Percentiles rank a stretch among this genome's conserved stretches.
These are phyloP conservation scores for Neofusicoccum umdonicola DNA, from an alignment of 2,329 filamentous ascomycete genomes.

Conservation along the genomic window DNA sequence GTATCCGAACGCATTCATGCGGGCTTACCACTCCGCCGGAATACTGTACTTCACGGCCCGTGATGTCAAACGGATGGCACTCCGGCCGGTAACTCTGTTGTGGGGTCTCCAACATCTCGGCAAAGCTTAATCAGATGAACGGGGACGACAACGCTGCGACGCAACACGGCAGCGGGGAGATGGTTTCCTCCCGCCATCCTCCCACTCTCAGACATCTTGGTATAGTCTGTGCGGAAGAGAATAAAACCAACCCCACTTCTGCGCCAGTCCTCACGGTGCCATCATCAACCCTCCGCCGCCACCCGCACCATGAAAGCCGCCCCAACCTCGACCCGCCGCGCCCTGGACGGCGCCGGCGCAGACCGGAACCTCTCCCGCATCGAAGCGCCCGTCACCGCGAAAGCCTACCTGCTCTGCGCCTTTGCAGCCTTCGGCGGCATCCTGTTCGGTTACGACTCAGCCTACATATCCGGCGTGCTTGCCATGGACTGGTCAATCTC, in stretches of 20 bases:
- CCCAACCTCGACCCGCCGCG: background rate
- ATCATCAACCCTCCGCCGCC: background rate
- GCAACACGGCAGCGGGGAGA: background rate
- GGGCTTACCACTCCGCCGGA: too few relatives aligned
- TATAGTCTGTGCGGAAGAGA: too few relatives aligned
- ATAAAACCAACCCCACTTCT: too few relatives aligned
- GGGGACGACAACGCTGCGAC: background rate
- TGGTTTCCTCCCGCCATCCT: too few relatives aligned
- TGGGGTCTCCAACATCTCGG: background rate
- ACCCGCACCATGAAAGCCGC: background rate
- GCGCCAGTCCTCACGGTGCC: too few relatives aligned
- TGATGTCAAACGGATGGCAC: background rate
- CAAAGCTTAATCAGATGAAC: background rate
- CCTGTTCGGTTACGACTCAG: too few relatives aligned
- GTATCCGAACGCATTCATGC: too few relatives aligned
- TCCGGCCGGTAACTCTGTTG: background rate
- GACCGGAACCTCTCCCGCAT: background rate
- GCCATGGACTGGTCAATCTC: too few relatives aligned
- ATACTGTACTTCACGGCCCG: background rate
- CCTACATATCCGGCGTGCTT: too few relatives aligned
- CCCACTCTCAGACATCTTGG: too few relatives aligned
- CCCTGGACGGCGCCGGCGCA: background rate
- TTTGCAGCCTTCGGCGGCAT: too few relatives aligned
- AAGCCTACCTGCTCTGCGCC: background rate
- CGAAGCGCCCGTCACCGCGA: background rate